Base-by-base conservation (phyloP, 208 protist genomes). In the Wallacemonas sp. region DNA sequence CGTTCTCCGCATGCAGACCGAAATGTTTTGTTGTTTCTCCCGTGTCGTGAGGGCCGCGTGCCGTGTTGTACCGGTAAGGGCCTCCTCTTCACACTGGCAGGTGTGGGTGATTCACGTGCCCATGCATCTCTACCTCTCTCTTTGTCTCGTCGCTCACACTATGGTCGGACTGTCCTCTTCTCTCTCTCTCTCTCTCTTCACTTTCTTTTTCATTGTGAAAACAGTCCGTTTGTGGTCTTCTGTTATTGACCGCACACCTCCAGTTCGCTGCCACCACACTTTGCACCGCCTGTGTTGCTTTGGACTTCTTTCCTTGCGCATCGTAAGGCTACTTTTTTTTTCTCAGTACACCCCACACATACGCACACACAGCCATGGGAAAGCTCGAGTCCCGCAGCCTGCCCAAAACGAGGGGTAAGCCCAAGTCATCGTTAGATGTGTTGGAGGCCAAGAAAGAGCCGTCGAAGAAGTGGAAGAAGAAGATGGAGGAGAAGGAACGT, bases 401-500 rank as follows among this genome's bases (percentile, higher is more conserved):
- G 21, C 45, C 61, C 26, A 93, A 93, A 71, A 34, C 57, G 8
- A 59, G 41, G 15, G 69, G 85, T 1, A 80, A 79, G 74, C 87
- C 90, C 37, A 85, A 77, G 53, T 68, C 79, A 33, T 68, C 68
- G 27, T 36, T 83, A 10, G 85, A 83, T 36, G 59, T 63, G 13
- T 55, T 70, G 8, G 66, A 73, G 41, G 22, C 70, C 2, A 92
- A 87, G 60, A 81, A 84, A 13, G 57, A 74, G 37, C 8, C 66
- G 10, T 83, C 82, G 26, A 85, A 93, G 55, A 81, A 84, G 57
- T 89, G 86, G 81, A 76, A 87, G 26, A 87, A 80, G 62, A 88
- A 93, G 72, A 87, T 92, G 80, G 82, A 86, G 58, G 78, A 88
- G 44, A 83, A 87, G 68, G 81, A 82, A 36, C 74, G 76, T 29